phyloP scores from a whole-genome alignment of 768 basidiomycete species.

The Russula lepida region DNA sequence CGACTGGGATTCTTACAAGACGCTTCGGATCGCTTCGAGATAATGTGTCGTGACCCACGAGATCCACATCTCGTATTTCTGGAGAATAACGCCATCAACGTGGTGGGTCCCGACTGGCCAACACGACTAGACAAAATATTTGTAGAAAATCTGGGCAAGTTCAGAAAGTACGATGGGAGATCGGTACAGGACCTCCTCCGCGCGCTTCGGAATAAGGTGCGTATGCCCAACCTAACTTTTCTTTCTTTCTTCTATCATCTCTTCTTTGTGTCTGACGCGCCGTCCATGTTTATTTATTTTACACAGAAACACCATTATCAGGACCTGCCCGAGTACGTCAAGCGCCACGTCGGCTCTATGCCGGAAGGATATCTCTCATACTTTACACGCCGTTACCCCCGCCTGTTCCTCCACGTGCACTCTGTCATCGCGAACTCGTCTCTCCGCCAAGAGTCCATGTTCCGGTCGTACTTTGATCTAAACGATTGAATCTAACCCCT shows the following conservation, averaged over 20 bases:
- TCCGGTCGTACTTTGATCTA: slow-evolving; percentile 80
- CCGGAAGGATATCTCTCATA: slow-evolving; percentile 89
- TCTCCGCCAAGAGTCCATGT: slow-evolving; percentile 82
- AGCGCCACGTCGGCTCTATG: slow-evolving; percentile 80
- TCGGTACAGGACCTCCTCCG: slow-evolving; percentile 88
- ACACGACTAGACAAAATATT: slow-evolving; percentile 78
- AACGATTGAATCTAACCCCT: slow-evolving; percentile 31
- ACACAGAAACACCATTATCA: slow-evolving; percentile 93
- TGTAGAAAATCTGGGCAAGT: slow-evolving; percentile 93
- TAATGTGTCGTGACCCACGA: slow-evolving; percentile 89
- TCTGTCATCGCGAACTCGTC: slow-evolving; percentile 63
- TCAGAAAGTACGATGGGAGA: slow-evolving; percentile 89
- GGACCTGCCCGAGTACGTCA: slow-evolving; percentile 88
- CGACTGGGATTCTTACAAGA: slow-evolving; percentile 93
- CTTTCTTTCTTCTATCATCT: background rate
- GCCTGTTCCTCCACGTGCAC: slow-evolving; percentile 87
- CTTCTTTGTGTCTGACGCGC: slow-evolving; percentile 1
- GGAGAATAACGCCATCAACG: slow-evolving; percentile 56
- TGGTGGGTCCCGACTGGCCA: slow-evolving; percentile 92
- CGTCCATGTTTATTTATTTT: background rate
- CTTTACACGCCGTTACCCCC: slow-evolving; percentile 90
- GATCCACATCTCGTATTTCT: slow-evolving; percentile 67
- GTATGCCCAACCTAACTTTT: slow-evolving; percentile 21
- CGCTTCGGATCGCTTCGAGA: slow-evolving; percentile 94
- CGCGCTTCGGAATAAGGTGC: slow-evolving; percentile 90